A percentile compares a stretch with the other conserved stretches of the same genome.
These are phyloP conservation scores for Aureobasidium sp. DNA, from an alignment of 2,329 filamentous ascomycete species.

Conservation along the genomic window DNA sequence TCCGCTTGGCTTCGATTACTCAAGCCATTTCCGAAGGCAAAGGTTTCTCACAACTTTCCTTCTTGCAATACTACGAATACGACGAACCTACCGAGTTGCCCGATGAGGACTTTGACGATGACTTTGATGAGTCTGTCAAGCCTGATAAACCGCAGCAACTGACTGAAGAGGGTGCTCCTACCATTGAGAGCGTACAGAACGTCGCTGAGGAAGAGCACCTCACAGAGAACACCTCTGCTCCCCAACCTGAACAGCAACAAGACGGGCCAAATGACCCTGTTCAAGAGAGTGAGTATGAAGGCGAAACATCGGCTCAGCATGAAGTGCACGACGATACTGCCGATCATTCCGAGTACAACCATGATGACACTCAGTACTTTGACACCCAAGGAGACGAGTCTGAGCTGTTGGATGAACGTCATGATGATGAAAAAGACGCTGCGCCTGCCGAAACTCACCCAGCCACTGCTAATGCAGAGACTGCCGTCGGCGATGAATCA, in stretches of 20 bases:
- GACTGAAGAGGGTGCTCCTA: background rate
- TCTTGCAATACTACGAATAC: slow-evolving; percentile 16
- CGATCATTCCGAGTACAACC: background rate
- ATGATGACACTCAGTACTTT: slow-evolving; percentile 5
- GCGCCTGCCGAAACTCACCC: background rate
- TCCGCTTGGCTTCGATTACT: slow-evolving; percentile 43
- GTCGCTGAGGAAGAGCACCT: background rate
- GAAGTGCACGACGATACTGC: background rate
- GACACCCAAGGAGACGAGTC: background rate
- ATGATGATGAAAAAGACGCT: slow-evolving; percentile 5
- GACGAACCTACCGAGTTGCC: slow-evolving; percentile 13
- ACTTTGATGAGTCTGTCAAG: slow-evolving; percentile 1
- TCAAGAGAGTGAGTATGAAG: slow-evolving; percentile 3
- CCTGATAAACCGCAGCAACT: background rate
- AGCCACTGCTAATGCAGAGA: background rate
- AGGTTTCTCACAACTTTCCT: slow-evolving; percentile 43
- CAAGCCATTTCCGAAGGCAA: slow-evolving; percentile 47
- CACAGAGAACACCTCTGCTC: background rate
- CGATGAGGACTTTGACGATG: slow-evolving; percentile 12
- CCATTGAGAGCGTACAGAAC: background rate
- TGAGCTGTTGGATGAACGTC: background rate
- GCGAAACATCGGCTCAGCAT: background rate
- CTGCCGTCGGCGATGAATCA: background rate
- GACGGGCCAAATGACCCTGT: background rate
- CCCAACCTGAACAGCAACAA: background rate